Evolutionary conservation across 257 asterid species (phyloP), one percentile per base, ranked within the genome.

Genomic region (Przewalskia tangutica): DNA sequence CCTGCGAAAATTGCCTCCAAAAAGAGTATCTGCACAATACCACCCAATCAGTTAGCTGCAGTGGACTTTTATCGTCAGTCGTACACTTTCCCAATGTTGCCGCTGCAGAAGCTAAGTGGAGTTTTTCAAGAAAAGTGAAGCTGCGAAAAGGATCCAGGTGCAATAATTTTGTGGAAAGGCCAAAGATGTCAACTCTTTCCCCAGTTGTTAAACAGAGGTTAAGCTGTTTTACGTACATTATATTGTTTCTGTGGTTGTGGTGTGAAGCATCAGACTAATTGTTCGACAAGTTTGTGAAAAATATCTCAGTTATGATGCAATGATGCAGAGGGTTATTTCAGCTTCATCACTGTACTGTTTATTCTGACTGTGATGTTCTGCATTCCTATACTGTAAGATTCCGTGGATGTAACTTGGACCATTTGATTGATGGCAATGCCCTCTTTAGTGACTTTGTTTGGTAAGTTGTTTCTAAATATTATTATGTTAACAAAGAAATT

Each of bases 1-100:
- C 82, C 87, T 92, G 34, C 92, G 94, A 65, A 92, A 92, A 88
- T 87, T 92, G 65, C 97, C 97, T 48, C 92, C 97, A 8, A 90
- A 87, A 84, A 83, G 90, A 81, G 80, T 79, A 77, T 87, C 91
- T 4, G 91, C 92, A 6, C 92, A 89, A 79, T 90, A 92, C 85
- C 97, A 92, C 53, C 92, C 91, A 4, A 90, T 90, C 66, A 89
- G 81, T 20, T 90, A 89, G 87, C 79, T 50, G 60, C 79, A 75
- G 14, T 46, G 23, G 46, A 75, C 17, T 50, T 75, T 23, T 48
- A 73, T 48, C 44, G 1, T 23, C 44, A 20, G 23, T 75, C 16
- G 6, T 48, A 73, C 79, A 73, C 62, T 2, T 23, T 48, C 79
- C 81, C 42, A 27, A 6, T 62, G 2, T 78, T 54, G 82, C 77